phyloP scores from a whole-genome alignment of 192 early-diverging fungal species.

The Coemansia sp. region DNA sequence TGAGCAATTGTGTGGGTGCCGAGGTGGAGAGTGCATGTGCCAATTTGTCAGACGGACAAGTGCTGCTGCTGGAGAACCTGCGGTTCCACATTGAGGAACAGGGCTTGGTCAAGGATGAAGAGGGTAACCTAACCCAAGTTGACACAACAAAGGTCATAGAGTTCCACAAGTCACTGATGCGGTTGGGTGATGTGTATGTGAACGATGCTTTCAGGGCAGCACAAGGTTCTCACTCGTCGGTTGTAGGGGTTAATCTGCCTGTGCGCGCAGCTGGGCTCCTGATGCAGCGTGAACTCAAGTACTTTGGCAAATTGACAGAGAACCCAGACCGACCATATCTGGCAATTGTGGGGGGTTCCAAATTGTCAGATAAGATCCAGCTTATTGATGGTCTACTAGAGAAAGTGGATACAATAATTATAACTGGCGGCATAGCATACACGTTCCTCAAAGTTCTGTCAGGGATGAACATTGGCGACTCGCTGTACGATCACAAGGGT shows the following conservation, averaged over 20 bases:
- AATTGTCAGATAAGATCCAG: conserved; percentile 98
- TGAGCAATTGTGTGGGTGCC: conserved; percentile 90
- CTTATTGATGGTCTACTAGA: conserved; percentile 96
- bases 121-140: conserved; percentile 91
- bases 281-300: conserved; percentile 99
- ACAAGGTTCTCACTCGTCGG: conserved; percentile 95
- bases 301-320: conserved; percentile 96
- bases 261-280: conserved; percentile 90
- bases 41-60: conserved; percentile 65
- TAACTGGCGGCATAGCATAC: conserved; percentile 95
- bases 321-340: conserved; percentile 89
- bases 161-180: conserved; percentile 89
- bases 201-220: conserved; percentile 99
- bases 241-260: conserved; percentile 93
- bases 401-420: conserved; percentile 85
- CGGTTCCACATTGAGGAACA: conserved; percentile 99
- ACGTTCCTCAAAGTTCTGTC: conserved; percentile 94
- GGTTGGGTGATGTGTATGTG: conserved; percentile 92
- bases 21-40: conserved; percentile 79
- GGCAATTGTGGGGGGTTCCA: conserved; percentile 96
- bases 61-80: conserved; percentile 96
- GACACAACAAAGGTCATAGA: conserved; percentile 68
- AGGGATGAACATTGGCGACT: conserved; percentile 86
- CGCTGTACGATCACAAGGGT: conserved; percentile 86
- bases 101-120: conserved; percentile 85